Evolutionary conservation across 140 eudicot species (phyloP).

Genomic region (Ambrosia hybrid): DNA sequence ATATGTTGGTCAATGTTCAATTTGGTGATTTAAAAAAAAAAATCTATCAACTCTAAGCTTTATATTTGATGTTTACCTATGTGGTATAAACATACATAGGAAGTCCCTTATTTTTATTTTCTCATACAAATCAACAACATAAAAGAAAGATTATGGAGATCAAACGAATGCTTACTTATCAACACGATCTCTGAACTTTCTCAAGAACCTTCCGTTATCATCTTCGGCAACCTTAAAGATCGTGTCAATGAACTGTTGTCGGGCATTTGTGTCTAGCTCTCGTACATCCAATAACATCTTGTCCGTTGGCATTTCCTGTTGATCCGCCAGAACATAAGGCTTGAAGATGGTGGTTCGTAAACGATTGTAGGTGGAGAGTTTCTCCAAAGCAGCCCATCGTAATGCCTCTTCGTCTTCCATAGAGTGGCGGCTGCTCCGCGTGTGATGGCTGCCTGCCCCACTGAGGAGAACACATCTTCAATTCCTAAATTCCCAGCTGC

Average conservation of each 20-base stretch:
- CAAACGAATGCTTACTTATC: conserved; percentile 36
- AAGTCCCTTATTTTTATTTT: too few species aligned
- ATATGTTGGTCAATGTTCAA: too few species aligned
- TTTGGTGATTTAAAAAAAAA: too few species aligned
- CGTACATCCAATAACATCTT: conserved; percentile 35
- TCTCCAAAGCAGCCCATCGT: conserved; percentile 81
- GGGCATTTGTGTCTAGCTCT: conserved; percentile 38
- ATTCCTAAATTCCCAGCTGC: conserved; percentile 28
- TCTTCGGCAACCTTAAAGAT: conserved; percentile 52
- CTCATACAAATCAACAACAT: too few species aligned
- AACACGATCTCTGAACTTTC: conserved; percentile 48
- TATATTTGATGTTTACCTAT: too few species aligned
- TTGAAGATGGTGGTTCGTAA: conserved; percentile 63
- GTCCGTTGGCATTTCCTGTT: conserved; percentile 6
- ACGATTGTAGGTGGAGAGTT: conserved; percentile 65
- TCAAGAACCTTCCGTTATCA: conserved; percentile 57
- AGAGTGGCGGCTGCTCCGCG: conserved; percentile 35
- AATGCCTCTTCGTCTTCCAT: conserved; percentile 83
- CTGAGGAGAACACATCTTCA: conserved; percentile 26
- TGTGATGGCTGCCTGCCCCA: conserved; percentile 5
- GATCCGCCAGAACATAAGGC: conserved; percentile 29
- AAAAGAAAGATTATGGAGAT: too few species aligned
- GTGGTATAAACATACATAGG: too few species aligned
- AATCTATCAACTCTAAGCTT: too few species aligned
- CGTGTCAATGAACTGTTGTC: conserved; percentile 46